Evolutionary conservation across 495 filamentous ascomycete species (phyloP).

Genomic region (Sordaria brevicollis): DNA sequence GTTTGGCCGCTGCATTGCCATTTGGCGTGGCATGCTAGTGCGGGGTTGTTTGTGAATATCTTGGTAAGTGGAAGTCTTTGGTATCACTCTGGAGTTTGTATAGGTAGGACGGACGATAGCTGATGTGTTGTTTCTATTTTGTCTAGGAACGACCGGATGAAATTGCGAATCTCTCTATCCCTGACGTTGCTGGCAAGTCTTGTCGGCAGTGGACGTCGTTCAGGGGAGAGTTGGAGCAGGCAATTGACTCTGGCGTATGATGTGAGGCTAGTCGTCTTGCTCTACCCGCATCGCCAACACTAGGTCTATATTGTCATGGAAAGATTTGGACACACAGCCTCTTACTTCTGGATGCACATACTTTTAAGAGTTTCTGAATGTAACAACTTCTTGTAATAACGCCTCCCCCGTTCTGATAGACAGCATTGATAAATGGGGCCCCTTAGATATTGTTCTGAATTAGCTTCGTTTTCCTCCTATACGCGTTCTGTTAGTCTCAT

Average conservation of each 20-base stretch:
- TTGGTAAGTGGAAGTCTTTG: background rate
- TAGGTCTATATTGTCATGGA: too few relatives aligned
- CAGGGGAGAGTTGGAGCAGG: background rate
- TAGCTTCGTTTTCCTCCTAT: slow-evolving; percentile 19
- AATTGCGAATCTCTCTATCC: background rate
- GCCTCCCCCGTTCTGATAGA: too few relatives aligned
- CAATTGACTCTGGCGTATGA: background rate
- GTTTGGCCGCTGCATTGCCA: slow-evolving; percentile 34
- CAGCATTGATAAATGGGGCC: too few relatives aligned
- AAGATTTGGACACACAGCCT: too few relatives aligned
- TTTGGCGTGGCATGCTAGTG: slow-evolving; percentile 38
- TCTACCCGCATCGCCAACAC: too few relatives aligned
- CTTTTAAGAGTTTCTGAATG: too few relatives aligned
- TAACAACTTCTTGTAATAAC: too few relatives aligned
- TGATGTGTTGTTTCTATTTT: background rate
- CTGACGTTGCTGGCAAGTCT: background rate
- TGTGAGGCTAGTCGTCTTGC: background rate
- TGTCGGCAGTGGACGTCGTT: background rate
- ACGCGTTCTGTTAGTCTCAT: background rate
- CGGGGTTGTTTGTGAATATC: slow-evolving; percentile 35
- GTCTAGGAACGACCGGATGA: background rate
- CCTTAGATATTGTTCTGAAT: background rate
- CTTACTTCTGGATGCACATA: too few relatives aligned
- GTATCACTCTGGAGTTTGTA: background rate
- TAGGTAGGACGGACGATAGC: background rate